These are phyloP conservation scores for Nemania sp. DNA, from an alignment of 2,329 filamentous ascomycete species.

Conservation along the genomic window DNA sequence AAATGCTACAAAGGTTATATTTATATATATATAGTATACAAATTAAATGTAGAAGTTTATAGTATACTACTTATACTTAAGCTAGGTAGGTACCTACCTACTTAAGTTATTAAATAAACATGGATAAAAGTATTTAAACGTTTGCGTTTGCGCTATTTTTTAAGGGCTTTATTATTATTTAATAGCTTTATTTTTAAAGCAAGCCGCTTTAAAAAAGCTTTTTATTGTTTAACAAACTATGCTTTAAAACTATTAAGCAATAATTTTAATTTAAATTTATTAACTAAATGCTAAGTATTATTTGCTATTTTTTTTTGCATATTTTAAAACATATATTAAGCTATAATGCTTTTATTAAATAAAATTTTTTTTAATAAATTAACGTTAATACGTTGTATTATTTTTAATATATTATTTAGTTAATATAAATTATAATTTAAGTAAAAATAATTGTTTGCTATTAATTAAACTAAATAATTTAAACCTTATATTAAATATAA, in stretches of 20 bases:
- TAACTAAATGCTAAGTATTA: too few relatives aligned
- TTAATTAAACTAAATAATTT: background rate
- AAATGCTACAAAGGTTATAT: background rate
- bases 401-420: too few relatives aligned
- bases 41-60: background rate
- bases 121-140: too few relatives aligned
- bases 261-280: background rate
- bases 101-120: background rate
- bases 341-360: background rate
- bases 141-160: too few relatives aligned
- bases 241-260: background rate
- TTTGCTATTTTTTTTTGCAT: background rate
- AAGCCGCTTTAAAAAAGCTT: too few relatives aligned
- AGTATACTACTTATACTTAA: background rate
- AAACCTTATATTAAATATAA: background rate
- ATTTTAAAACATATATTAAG: background rate
- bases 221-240: background rate
- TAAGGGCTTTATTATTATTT: too few relatives aligned
- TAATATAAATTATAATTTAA: background rate
- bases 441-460: background rate
- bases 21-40: too few relatives aligned
- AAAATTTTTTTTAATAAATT: conserved; percentile 1
- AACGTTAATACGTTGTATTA: background rate
- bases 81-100: background rate
- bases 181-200: too few relatives aligned